Conservation (phyloP, 768 basidiomycete genomes). For the Lentinula boryana region DNA sequence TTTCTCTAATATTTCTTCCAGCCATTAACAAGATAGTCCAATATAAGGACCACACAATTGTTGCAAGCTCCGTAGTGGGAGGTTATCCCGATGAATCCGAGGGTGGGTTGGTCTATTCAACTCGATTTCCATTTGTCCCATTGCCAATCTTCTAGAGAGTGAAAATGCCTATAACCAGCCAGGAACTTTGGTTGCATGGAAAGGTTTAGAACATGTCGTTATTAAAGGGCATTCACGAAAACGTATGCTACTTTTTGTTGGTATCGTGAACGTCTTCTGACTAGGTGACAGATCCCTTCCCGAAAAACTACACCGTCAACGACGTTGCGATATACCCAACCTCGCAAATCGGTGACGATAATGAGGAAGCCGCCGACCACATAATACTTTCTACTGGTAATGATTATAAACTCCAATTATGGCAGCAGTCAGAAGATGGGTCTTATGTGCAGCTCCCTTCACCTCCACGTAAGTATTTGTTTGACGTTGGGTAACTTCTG, state of each 20-base stretch:
- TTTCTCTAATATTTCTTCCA: background rate
- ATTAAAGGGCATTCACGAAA: background rate
- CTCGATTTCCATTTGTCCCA: background rate
- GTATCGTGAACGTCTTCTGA: slow-evolving; percentile 8
- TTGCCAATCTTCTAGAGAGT: background rate
- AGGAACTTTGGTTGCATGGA: background rate
- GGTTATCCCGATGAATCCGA: background rate
- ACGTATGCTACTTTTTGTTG: background rate
- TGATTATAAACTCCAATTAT: background rate
- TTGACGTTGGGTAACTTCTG: background rate
- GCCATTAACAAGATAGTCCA: slow-evolving; percentile 5
- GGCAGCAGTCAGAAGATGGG: slow-evolving; percentile 6
- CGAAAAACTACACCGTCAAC: slow-evolving; percentile 48
- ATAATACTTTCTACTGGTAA: slow-evolving; percentile 25
- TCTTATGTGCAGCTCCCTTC: slow-evolving; percentile 7
- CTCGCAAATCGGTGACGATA: background rate
- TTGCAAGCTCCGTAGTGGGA: background rate
- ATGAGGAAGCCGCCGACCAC: background rate
- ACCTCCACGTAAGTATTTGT: background rate
- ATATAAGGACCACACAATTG: background rate
- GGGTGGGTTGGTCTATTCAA: background rate
- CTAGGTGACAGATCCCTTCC: background rate
- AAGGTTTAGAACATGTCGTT: background rate
- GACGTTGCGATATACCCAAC: slow-evolving; percentile 50
- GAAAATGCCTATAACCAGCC: background rate